Evolutionary conservation across 768 basidiomycete genomes (phyloP).

Genomic region (Hygrocybe punicea): DNA sequence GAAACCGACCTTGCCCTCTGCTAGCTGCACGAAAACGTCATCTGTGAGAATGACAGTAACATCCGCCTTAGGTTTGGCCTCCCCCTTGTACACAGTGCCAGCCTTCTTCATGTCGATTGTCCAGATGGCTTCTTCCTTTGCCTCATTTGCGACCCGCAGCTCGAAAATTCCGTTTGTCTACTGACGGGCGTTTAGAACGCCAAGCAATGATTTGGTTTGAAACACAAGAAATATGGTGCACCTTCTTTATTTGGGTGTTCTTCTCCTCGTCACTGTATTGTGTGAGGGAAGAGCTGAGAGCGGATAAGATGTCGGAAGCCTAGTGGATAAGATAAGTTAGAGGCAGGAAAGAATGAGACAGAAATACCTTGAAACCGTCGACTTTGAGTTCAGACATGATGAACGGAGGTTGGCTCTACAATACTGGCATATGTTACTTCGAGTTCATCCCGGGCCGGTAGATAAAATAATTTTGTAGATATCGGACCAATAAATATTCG

Average conservation of each 20-base stretch:
- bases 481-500: no score
- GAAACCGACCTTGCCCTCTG: conserved; percentile 60
- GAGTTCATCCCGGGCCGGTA: neutral
- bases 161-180: conserved; percentile 89
- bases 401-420: neutral
- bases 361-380: conserved; percentile 65
- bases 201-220: no score
- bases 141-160: conserved; percentile 69
- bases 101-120: conserved; percentile 91
- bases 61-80: conserved; percentile 69
- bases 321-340: conserved; percentile 24
- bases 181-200: neutral
- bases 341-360: neutral
- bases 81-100: conserved; percentile 72
- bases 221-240: conserved; percentile 14
- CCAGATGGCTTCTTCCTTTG: conserved; percentile 73
- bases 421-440: neutral
- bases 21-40: conserved; percentile 69
- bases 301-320: conserved; percentile 65
- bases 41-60: conserved; percentile 79
- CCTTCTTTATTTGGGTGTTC: conserved; percentile 73
- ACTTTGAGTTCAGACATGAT: conserved; percentile 69
- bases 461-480: no score
- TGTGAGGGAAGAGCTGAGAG: conserved; percentile 51
- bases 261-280: conserved; percentile 59